Evolutionary conservation across 2,329 filamentous ascomycete genomes (phyloP).

Genomic region (Xylaria sp.): DNA sequence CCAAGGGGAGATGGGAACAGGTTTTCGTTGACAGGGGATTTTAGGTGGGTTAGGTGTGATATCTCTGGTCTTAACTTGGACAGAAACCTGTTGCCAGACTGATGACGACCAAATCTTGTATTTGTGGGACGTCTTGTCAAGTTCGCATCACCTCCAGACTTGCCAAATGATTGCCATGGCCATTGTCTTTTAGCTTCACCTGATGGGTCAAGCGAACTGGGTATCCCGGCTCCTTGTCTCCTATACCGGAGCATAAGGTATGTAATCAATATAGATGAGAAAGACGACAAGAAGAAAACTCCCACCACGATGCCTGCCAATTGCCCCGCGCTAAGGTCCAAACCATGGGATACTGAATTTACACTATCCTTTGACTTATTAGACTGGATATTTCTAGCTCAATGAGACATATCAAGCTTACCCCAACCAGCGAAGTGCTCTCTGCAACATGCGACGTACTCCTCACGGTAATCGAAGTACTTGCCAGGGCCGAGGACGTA

Average conservation of each 20-base stretch:
- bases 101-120: neutral
- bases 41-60: neutral
- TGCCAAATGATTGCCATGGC: neutral
- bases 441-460: neutral
- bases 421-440: neutral
- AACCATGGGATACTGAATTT: neutral
- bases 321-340: conserved; percentile 18
- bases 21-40: neutral
- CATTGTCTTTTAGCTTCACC: neutral
- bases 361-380: conserved; percentile 9
- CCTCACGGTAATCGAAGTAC: neutral
- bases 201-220: neutral
- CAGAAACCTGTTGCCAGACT: neutral
- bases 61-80: neutral
- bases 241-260: conserved; percentile 26
- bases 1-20: neutral
- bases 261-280: conserved; percentile 20
- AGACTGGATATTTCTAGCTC: neutral
- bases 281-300: conserved; percentile 21
- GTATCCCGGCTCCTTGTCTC: conserved; percentile 6
- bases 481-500: neutral
- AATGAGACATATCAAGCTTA: conserved; percentile 6
- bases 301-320: conserved; percentile 27
- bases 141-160: neutral
- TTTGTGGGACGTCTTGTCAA: neutral